Base-by-base conservation (phyloP, 2,329 filamentous ascomycete genomes). In the Pseudogymnoascus sp. region DNA sequence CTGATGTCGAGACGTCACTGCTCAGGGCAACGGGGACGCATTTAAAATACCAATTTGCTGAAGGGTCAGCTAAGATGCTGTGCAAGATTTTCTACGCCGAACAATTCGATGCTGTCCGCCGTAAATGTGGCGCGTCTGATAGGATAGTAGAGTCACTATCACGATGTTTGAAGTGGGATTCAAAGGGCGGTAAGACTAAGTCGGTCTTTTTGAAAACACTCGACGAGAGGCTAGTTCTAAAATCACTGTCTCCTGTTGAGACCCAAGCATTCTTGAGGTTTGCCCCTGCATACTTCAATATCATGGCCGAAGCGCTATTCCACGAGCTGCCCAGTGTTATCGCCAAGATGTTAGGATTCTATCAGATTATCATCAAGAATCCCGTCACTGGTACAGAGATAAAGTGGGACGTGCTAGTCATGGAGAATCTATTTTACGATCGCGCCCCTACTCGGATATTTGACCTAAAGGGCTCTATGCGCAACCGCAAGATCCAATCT, bases 41-140 rank as follows among this genome's bases (percentile, higher is more conserved):
- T 73, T 85, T 97, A 66, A 95, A 95, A 71, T 99, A 97, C 71
- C 91, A 96, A 63, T 99, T 97, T 75, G 87, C 88, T 28, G 92
- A 97, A 71, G 91, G 93, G 0, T 86, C 89, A n/a, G 93, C 95
- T 2, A 90, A 89, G 69, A 96, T 97, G 83, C 88, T 93, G 58
- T 97, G 95, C 78, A 99, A 99, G 75, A 94, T 99, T 53, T 97
- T 99, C 74, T 99, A 95, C 69, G 94, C 94, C 0, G 94, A 97
- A 73, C 94, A 97, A 65, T 99, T 99, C 68, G 94, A 99, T 74
- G 94, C 94, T 2, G 81, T 99, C 38, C 86, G 94, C 61, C 84
- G 90, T 61, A 97, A 96, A 74, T 97, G 93, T 66, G 93, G 93
- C 14, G 89, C 97, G 7, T 87, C 91, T 1, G 92, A 97, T 70